Evolutionary conservation across 345 rosid species (phyloP), one percentile per base, ranked within the genome.

Genomic region (Lepidium sativum): DNA sequence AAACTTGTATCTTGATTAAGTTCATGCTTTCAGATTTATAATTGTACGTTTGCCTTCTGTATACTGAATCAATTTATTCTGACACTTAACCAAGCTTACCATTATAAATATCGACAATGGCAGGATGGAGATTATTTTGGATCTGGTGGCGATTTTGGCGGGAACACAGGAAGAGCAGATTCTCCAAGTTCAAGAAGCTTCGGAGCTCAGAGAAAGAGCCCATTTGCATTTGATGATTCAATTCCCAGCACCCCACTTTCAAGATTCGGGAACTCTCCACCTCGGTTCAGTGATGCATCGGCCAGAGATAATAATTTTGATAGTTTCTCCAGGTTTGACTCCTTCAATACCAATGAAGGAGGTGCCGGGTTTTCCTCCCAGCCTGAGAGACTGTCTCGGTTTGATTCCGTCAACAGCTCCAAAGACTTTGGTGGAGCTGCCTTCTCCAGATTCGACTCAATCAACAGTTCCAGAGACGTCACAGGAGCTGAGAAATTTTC

Each of bases 251-350:
- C 92, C 44, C 96, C 99, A 45, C 75, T 76, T 29, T 88, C 97
- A 47, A 88, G 83, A 75, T 82, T 82, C 53, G 90, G 87, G 58
- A 86, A 85, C 84, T 90, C 96, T 47, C 81, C 95, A 6, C 80
- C 98, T 10, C 83, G 95, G 60, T 83, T 72, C 77, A 86, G 96
- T 9, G 95, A 92, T 73, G 88, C 80, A 10, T 83, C 85, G 25
- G 43, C 64, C 23, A 80, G 86, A 40, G 84, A 83, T 65, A 64
- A 58, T 44, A 80, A 82, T 60, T 82, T 77, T 6, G 86, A 90
- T 76, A 84, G 79, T 71, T 88, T 83, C 78, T 86, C 98, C 12
- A 84, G 96, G 75, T 82, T 89, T n/a, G 99, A 94, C 75, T 92
- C 97, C 62, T 92, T 92, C 81, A 86, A 78, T 73, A 72, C 77